Percentiles rank a stretch among this genome's conserved stretches.
Conservation (phyloP, 1,139 yeast species). For the Protomyces inouyei region DNA sequence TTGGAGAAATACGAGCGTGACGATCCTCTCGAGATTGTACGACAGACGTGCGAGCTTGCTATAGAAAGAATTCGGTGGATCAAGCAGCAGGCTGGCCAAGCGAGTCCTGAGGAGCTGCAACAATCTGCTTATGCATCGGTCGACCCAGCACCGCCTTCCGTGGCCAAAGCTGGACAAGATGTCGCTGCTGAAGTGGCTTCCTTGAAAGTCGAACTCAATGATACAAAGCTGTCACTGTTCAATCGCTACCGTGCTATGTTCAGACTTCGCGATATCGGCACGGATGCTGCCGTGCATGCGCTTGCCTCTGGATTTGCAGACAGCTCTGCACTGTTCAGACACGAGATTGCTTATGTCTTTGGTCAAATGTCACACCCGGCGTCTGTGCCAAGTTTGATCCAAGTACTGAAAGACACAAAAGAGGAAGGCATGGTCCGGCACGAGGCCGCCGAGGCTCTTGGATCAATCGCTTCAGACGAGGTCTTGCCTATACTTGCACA, state of each 20-base stretch:
- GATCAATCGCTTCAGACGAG: conserved; percentile 95
- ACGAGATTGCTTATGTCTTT: conserved; percentile 95
- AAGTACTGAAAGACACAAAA: conserved; percentile 64
- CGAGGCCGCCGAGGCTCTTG: conserved; percentile 98
- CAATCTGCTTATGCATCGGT: conserved; percentile 64
- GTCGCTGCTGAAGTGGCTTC: conserved; percentile 54
- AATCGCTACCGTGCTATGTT: conserved; percentile 98
- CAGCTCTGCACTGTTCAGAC: conserved; percentile 88
- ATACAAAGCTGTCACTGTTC: conserved; percentile 72
- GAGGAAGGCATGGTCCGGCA: conserved; percentile 99
- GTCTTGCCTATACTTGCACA: conserved; percentile 80
- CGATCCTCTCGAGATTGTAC: conserved; percentile 69
- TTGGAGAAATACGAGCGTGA: conserved; percentile 60
- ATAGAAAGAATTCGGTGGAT: conserved; percentile 87
- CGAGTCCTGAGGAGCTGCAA: conserved; percentile 63
- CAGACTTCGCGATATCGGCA: conserved; percentile 89
- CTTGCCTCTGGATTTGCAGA: conserved; percentile 86
- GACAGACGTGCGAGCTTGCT: conserved; percentile 97
- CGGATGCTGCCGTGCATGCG: conserved; percentile 87
- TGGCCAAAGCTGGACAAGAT: conserved; percentile 47
- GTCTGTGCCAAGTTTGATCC: conserved; percentile 79
- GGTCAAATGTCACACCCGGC: conserved; percentile 96
- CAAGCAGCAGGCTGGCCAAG: conserved; percentile 57
- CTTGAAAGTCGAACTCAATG: conserved; percentile 64
- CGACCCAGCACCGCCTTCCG: conserved; percentile 97